Evolutionary conservation across 441 rosid species (phyloP), one percentile per base, ranked within the genome.

Genomic region (Erysimum cheiri): DNA sequence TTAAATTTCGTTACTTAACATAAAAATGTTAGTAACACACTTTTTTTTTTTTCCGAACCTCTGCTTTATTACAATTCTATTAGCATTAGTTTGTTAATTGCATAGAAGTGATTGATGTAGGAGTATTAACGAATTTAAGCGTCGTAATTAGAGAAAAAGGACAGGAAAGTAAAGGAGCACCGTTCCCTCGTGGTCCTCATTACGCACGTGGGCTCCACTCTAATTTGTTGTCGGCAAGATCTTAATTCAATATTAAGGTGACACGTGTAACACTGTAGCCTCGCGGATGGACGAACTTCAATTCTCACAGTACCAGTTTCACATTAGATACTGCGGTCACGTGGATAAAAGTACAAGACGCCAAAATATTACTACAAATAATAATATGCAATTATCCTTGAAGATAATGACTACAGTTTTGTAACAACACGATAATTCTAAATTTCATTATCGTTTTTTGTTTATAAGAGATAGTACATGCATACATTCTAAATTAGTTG

Each of bases 31-130:
- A 6, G 8, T 0, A 1, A 41, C n/a, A 41, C 6, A 41, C 28
- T 26, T 26, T 26, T 26, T 26, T 40, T 13, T 43, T 15, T 29
- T 43, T 3, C n/a, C 35, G 22, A 40, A 66, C 6, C 4, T 8
- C 4, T 10, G 43, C 3, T 31, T 17, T 17, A 31, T 8, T 2
- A 15, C 40, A 29, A 67, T 28, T 17, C 0, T 17, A 12, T 6
- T 2, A 17, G 24, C 55, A 35, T 49, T 10, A 8, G 12, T 10
- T n/a, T n/a, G 4, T 26, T 26, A 26, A 26, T 26, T 60, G 73
- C 58, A 52, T 43, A 8, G 69, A 74, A 53, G 69, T 60, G 73
- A 74, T 61, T n/a, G n/a, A n/a, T n/a, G n/a, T n/a, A n/a, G n/a
- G n/a, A n/a, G 73, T 74, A 60, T 52, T 54, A 61, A 69, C 78